Evolutionary conservation across 768 basidiomycete species (phyloP), one percentile per base, ranked within the genome.

Genomic region (Filobasidium floriforme): DNA sequence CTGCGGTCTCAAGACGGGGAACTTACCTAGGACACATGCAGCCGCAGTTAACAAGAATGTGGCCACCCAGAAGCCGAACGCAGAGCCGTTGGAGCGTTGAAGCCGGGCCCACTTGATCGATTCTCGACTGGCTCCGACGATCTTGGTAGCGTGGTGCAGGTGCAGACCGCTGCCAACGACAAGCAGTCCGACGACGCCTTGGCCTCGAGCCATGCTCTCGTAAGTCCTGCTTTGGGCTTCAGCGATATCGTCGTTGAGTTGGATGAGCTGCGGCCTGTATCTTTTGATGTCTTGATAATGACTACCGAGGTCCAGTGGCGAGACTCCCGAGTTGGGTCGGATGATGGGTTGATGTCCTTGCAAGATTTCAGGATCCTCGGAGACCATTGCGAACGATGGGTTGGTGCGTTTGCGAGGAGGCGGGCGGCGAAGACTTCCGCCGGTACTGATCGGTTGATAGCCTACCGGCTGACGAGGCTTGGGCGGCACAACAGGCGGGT

Each of bases 101-200:
- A 90, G 79, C 28, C 88, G 85, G 66, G 86, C 85, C 89, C 89
- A 92, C 62, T 87, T 79, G 41, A 92, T 85, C 75, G 90, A 89
- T 72, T 90, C 89, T 76, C 88, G 79, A 73, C 88, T 80, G 6
- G 87, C 77, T 1, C 85, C 85, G 37, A 85, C 85, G 29, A 90
- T 75, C 70, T 82, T 83, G 63, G 85, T 77, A 66, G 90, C 75
- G 0, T 88, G 88, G n/a, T 4, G 24, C 3, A 57, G 24, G 14
- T 32, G 26, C 6, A 57, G n/a, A 24, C 24, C 24, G 29, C 84
- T 81, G 10, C 89, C 89, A 46, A 89, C 82, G 73, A 92, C 78
- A 62, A 92, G 73, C 88, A 89, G 90, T 0, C 89, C 89, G 66
- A 88, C 83, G 55, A 83, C 79, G 37, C 82, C 80, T 7, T 62